Evolutionary conservation across 768 basidiomycete species (phyloP), one percentile per base, ranked within the genome.

Genomic region (Pleurotus cornucopiae): DNA sequence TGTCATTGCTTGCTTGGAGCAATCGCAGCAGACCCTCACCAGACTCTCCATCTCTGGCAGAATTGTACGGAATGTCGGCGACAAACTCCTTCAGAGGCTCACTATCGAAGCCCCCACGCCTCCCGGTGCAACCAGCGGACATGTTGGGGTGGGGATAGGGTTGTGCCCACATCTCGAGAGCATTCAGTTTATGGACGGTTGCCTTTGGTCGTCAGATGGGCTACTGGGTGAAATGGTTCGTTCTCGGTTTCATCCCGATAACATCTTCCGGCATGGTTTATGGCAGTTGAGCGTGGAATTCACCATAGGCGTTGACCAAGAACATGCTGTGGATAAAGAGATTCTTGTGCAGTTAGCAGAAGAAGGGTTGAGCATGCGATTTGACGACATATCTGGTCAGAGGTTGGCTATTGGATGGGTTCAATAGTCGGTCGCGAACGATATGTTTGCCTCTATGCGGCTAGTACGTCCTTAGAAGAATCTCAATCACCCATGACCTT

Each of bases 11-110:
- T 56, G 54, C 16, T 47, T 59, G 13, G 46, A 52, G 38, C 45
- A 46, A 78, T 53, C 51, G 21, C 51, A 23, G 9, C n/a, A 44
- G n/a, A 44, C 16, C 2, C 39, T 53, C 18, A 37, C 5, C 4
- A 53, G 51, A 5, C 51, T 53, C 51, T 39, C 21, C 3, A 41
- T 53, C n/a, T 53, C 51, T 39, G 51, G 51, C 11, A 18, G 51
- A 7, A 14, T 53, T 13, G 34, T 49, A 16, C 51, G 51, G 6
- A 53, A 53, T 25, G 51, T 53, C 18, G 6, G 37, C 13, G 39
- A 53, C n/a, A 41, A 41, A 21, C 26, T 53, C 1, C 51, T 53
- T 34, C 39, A 23, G 51, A 53, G 14, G 18, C 12, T 53, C 11
- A 40, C 51, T 23, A n/a, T 53, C 6, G 18, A 37, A 21, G 9